Base-by-base conservation (phyloP, 164 flowering plant genomes). In the Stephania yunnanensis region DNA sequence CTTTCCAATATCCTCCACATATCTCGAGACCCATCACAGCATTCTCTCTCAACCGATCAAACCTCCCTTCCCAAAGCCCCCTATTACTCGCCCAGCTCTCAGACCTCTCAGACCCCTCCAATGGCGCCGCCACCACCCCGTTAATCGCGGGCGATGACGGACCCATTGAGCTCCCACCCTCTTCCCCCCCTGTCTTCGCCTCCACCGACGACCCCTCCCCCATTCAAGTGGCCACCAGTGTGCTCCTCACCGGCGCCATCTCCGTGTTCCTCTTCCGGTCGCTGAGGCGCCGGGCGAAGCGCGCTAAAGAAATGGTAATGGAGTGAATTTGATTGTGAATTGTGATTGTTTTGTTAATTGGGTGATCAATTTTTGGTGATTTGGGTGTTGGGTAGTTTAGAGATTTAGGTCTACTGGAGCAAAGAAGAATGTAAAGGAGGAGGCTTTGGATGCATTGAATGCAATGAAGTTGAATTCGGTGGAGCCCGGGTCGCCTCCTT, bases 201-300 rank as follows among this genome's bases (percentile, higher is more conserved):
- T 78, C 89, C 58, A 46, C 78, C 4, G 91, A 91, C 73, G 87
- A 91, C 73, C 93, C 99, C 30, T 74, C 97, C 2, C 76, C 89
- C 46, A 82, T 95, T 64, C 98, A 93, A 77, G 84, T 89, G 10
- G 85, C 97, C 82, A 88, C 99, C 76, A 92, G 98, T 72, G 89
- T 95, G 29, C 89, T 95, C 31, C 99, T 95, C 85, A 91, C 97
- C 20, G 97, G 99, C 0, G 88, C 99, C 79, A 88, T 95, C 78
- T 72, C 90, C 20, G 84, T 95, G 76, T 91, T 95, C 83, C 96
- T 95, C 84, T 95, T 95, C 67, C 95, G 99, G 77, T 84, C 97
- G 44, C 78, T 93, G 74, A 86, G 93, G 8, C 97, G 98, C 76
- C 88, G 98, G 0, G 98, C 93, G 3, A 87, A 84, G 76, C 93